Evolutionary conservation across 768 basidiomycete genomes (phyloP).

Genomic region (Agaricus sinodeliciosus): DNA sequence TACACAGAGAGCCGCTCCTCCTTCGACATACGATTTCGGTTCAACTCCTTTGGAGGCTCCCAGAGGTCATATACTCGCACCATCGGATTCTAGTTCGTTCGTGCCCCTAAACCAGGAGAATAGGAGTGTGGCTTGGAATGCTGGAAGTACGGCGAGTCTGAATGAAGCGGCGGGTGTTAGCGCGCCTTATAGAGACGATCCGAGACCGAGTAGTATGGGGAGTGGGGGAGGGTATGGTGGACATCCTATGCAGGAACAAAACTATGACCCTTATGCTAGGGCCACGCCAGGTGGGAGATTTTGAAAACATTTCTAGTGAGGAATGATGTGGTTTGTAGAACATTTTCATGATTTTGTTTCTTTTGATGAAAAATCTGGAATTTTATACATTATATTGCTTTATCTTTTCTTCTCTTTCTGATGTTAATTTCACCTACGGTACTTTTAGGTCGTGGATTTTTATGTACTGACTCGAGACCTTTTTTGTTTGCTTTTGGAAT

Average conservation of each 20-base stretch:
- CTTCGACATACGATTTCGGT: constrained; percentile 19
- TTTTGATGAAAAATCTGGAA: too few species aligned
- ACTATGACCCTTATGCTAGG: constrained; percentile 29
- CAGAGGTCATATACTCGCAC: constrained; percentile 2
- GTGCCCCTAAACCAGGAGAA: constrained; percentile 65
- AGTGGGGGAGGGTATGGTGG: not conserved
- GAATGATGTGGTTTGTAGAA: too few species aligned
- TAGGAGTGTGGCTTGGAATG: constrained; percentile 50
- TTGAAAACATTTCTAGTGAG: too few species aligned
- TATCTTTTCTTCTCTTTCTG: too few species aligned
- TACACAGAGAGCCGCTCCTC: constrained; percentile 9
- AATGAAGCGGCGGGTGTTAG: constrained; percentile 24
- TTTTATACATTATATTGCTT: too few species aligned
- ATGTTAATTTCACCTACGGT: too few species aligned
- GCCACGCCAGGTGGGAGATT: not conserved
- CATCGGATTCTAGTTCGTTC: constrained; percentile 63
- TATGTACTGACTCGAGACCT: too few species aligned
- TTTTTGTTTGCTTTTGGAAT: too few species aligned
- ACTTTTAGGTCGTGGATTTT: too few species aligned
- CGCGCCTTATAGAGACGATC: constrained; percentile 2
- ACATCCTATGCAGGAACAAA: constrained; percentile 6
- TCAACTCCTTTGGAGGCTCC: constrained; percentile 14
- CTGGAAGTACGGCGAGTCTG: constrained; percentile 39
- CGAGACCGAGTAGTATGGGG: constrained; percentile 22
- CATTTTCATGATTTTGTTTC: too few species aligned